Conservation (phyloP, 1,284 basidiomycete genomes). For the Rhizoctonia solani region DNA sequence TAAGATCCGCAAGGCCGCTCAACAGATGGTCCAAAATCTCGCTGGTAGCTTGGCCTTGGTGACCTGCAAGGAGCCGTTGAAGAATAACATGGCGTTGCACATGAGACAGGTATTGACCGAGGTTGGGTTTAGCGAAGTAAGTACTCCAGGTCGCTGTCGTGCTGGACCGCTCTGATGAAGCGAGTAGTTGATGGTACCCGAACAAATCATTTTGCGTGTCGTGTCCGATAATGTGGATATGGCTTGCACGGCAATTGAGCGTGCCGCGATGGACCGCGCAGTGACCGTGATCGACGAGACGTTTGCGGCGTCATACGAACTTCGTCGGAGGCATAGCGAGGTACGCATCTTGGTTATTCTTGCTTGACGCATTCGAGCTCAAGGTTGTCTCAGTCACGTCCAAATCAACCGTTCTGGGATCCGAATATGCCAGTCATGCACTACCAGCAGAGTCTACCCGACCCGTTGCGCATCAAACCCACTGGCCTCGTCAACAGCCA, state of each 20-base stretch:
- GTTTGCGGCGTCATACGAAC: constrained; percentile 80
- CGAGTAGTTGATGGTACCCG: constrained; percentile 60
- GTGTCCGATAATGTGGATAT: constrained; percentile 94
- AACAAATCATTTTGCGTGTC: constrained; percentile 75
- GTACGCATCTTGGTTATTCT: constrained; percentile 47
- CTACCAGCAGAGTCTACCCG: constrained; percentile 82
- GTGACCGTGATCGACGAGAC: constrained; percentile 94
- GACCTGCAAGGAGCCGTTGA: constrained; percentile 97
- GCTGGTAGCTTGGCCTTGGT: constrained; percentile 96
- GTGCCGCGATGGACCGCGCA: constrained; percentile 97
- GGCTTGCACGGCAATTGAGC: constrained; percentile 94
- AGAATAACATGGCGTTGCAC: constrained; percentile 90
- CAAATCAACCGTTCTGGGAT: constrained; percentile 85
- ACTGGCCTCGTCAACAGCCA: constrained; percentile 84
- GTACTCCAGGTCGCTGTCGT: constrained; percentile 36
- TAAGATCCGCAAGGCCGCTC: constrained; percentile 88
- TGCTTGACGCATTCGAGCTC: background rate
- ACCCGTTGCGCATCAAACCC: constrained; percentile 84
- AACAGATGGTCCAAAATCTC: constrained; percentile 96
- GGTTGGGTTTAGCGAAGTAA: constrained; percentile 84
- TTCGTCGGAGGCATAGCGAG: constrained; percentile 86
- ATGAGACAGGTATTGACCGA: constrained; percentile 79
- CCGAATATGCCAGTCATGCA: constrained; percentile 70
- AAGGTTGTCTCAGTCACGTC: constrained; percentile 56
- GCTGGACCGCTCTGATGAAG: background rate